Percentiles rank a stretch among this genome's conserved stretches.
phyloP scores from a whole-genome alignment of 495 filamentous ascomycete species.

The Podospora bellae-mahoneyi region DNA sequence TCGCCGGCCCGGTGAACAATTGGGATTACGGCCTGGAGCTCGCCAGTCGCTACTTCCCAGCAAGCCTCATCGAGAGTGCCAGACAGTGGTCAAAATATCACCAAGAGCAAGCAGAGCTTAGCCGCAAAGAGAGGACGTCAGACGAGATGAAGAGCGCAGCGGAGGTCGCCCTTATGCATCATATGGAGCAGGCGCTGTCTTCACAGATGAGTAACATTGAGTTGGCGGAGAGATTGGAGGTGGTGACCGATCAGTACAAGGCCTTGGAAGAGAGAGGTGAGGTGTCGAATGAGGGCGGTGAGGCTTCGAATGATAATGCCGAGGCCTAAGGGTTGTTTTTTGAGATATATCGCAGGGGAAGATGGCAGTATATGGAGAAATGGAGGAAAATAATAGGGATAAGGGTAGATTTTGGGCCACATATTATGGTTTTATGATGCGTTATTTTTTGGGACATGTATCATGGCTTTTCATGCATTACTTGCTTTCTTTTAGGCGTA shows the following conservation, averaged over 20 bases:
- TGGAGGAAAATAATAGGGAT: neutral
- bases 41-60: neutral
- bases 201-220: neutral
- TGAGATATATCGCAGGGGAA: neutral
- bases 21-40: neutral
- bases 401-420: neutral
- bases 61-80: neutral
- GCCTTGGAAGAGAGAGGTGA: neutral
- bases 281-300: too few relatives aligned
- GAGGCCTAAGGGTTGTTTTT: neutral
- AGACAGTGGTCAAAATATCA: neutral
- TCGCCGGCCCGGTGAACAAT: neutral
- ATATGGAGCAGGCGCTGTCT: neutral
- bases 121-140: neutral
- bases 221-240: neutral
- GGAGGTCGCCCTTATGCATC: neutral
- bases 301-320: neutral
- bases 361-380: too few relatives aligned
- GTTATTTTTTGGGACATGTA: neutral
- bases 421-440: neutral
- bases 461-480: neutral
- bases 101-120: neutral
- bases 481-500: neutral
- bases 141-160: neutral
- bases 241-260: neutral